Conservation (phyloP, 345 rosid genomes). For the Pugionium cornutum region DNA sequence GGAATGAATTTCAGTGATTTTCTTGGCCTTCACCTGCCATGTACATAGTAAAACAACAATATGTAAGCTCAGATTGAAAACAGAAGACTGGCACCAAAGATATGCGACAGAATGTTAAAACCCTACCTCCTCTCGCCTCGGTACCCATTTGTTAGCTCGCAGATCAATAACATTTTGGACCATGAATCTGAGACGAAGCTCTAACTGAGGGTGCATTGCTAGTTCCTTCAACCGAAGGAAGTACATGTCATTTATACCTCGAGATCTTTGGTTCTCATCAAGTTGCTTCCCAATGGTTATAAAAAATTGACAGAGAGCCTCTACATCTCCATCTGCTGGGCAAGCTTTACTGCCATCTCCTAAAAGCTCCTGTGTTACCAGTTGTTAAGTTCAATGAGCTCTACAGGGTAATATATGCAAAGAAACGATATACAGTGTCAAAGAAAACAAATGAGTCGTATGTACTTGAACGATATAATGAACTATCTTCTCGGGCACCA, state of each 20-base stretch:
- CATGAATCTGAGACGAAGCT: conserved; percentile 70
- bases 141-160: conserved; percentile 63
- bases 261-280: conserved; percentile 58
- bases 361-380: conserved; percentile 65
- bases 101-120: not conserved
- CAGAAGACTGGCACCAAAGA: not conserved
- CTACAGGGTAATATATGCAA: conserved; percentile 12
- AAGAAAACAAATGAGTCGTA: too few relatives aligned
- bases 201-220: conserved; percentile 57
- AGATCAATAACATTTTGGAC: conserved; percentile 67
- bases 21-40: conserved; percentile 90
- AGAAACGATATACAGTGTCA: not conserved
- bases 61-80: not conserved
- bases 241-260: conserved; percentile 58
- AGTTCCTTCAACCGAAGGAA: conserved; percentile 60
- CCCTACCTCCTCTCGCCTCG: conserved; percentile 73
- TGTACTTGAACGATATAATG: conserved; percentile 80
- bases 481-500: conserved; percentile 78
- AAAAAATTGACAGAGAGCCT: conserved; percentile 82
- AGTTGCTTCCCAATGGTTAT: conserved; percentile 83
- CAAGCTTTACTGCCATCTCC: conserved; percentile 62
- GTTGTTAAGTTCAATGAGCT: conserved; percentile 4
- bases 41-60: too few relatives aligned
- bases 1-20: conserved; percentile 81
- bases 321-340: conserved; percentile 89